phyloP scores from a whole-genome alignment of 2,329 filamentous ascomycete species.

The Metarhizium sp. region DNA sequence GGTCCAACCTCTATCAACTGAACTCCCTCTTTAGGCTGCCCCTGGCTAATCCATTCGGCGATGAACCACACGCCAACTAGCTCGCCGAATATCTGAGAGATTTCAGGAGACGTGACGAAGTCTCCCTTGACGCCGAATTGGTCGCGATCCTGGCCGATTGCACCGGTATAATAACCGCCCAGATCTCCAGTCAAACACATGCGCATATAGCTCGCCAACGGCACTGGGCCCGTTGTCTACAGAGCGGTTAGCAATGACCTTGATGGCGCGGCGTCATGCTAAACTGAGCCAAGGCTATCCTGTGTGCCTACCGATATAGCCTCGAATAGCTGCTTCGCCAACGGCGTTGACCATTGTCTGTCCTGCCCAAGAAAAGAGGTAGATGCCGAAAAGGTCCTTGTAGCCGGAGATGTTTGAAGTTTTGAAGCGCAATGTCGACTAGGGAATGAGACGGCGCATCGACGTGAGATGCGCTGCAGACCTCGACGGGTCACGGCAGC shows the following conservation, averaged over 20 bases:
- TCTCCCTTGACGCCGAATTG: slow-evolving; percentile 91
- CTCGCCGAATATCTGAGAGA: slow-evolving; percentile 95
- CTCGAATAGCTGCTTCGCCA: slow-evolving; percentile 78
- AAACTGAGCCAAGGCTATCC: not conserved
- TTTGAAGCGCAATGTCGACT: not conserved
- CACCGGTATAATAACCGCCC: slow-evolving; percentile 87
- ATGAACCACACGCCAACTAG: slow-evolving; percentile 91
- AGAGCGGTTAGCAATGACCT: not conserved
- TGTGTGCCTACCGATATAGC: slow-evolving; percentile 63
- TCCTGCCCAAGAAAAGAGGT: slow-evolving; percentile 17
- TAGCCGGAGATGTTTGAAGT: not conserved
- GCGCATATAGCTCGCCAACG: slow-evolving; percentile 92
- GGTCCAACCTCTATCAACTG: slow-evolving; percentile 92
- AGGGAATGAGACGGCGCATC: not conserved
- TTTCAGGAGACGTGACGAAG: slow-evolving; percentile 95
- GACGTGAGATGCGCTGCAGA: slow-evolving; percentile 2
- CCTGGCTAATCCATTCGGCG: slow-evolving; percentile 93
- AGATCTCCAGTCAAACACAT: slow-evolving; percentile 90
- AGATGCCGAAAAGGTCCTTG: slow-evolving; percentile 1
- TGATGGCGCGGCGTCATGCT: not conserved
- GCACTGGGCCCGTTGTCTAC: slow-evolving; percentile 75
- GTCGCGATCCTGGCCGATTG: slow-evolving; percentile 58
- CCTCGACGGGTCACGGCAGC: not conserved
- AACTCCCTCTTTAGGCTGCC: slow-evolving; percentile 60
- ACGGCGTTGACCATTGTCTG: slow-evolving; percentile 80